Evolutionary conservation across 345 rosid genomes (phyloP).

Genomic region (rapeseed (Brassica napus)): DNA sequence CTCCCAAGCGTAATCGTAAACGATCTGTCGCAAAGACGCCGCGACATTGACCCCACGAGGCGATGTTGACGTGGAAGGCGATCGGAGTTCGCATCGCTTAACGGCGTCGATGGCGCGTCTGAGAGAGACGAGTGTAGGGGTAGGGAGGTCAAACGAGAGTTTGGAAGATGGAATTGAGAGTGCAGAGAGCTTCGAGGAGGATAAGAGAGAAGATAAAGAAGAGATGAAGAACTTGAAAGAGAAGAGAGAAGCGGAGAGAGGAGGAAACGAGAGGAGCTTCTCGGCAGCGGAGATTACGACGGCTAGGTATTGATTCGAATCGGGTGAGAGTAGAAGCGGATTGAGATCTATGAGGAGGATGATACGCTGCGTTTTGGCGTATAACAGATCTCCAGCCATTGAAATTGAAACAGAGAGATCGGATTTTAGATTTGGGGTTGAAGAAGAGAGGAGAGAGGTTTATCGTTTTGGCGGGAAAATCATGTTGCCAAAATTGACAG

Average conservation of each 20-base stretch:
- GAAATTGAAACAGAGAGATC: constrained; percentile 24
- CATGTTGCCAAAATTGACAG: not conserved
- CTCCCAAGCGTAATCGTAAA: constrained; percentile 88
- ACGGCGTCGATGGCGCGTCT: constrained; percentile 38
- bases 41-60: constrained; percentile 49
- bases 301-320: constrained; percentile 44
- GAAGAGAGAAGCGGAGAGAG: constrained; percentile 62
- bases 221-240: constrained; percentile 75
- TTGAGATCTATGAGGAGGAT: constrained; percentile 75
- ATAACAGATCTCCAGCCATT: constrained; percentile 50
- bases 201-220: constrained; percentile 81
- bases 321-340: constrained; percentile 51
- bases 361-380: constrained; percentile 68
- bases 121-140: constrained; percentile 56
- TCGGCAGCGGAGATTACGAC: constrained; percentile 55
- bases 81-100: not conserved
- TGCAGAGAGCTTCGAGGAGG: constrained; percentile 71
- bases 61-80: constrained; percentile 24
- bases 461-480: constrained; percentile 38
- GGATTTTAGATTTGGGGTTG: constrained; percentile 11
- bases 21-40: constrained; percentile 69
- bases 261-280: constrained; percentile 59
- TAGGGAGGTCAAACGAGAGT: constrained; percentile 67
- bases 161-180: constrained; percentile 52
- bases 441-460: not conserved